phyloP scores from a whole-genome alignment of 169 alveolate genomes.

The Ichthyophthirius multifiliis region DNA sequence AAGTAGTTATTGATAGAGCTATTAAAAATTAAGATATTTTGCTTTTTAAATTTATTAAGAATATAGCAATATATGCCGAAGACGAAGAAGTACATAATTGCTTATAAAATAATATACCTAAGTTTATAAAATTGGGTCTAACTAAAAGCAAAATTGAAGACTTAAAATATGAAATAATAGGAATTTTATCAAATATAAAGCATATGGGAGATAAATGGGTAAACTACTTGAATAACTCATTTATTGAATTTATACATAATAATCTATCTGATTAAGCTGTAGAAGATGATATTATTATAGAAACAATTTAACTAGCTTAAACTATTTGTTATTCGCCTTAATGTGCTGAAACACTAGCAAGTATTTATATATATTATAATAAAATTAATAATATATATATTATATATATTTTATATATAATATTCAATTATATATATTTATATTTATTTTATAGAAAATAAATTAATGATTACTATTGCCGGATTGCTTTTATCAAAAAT shows the following conservation, averaged over 20 bases:
- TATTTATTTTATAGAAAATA: constrained; percentile 2
- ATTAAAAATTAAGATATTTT: constrained; percentile 70
- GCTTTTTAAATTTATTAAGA: constrained; percentile 74
- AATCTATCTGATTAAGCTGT: constrained; percentile 64
- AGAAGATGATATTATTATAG: constrained; percentile 83
- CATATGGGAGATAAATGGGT: constrained; percentile 60
- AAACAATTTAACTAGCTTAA: constrained; percentile 69
- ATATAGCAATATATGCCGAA: constrained; percentile 62
- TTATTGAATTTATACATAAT: constrained; percentile 74
- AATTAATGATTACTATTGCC: constrained; percentile 9
- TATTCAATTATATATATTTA: background rate
- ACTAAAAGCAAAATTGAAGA: constrained; percentile 66
- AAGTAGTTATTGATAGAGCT: constrained; percentile 74
- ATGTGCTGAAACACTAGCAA: constrained; percentile 59
- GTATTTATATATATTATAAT: constrained; percentile 54
- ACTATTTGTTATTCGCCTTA: constrained; percentile 62
- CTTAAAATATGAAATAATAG: constrained; percentile 72
- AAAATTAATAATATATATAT: constrained; percentile 41
- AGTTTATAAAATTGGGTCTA: constrained; percentile 32
- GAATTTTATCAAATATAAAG: constrained; percentile 69
- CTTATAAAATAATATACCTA: background rate
- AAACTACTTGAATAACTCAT: constrained; percentile 44
- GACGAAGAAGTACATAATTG: constrained; percentile 34
- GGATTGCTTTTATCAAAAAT: constrained; percentile 69
- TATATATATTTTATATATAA: too few species aligned